phyloP scores from a whole-genome alignment of 257 asterid species.

The Forsythia viridissima region DNA sequence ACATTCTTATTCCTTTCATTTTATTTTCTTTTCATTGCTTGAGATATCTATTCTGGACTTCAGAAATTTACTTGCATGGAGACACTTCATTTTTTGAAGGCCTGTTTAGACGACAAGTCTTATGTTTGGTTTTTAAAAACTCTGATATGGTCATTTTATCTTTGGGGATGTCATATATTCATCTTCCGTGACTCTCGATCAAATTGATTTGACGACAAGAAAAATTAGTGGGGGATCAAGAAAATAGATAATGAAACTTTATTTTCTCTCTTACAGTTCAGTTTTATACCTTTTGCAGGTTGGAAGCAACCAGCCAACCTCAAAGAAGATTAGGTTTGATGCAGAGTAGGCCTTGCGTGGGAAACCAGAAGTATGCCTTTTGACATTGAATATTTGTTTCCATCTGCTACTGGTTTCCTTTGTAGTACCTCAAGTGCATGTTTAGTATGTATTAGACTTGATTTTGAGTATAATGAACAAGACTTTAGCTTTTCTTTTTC shows the following conservation, averaged over 20 bases:
- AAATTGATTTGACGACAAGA: neutral
- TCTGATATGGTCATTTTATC: neutral
- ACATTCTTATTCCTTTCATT: neutral
- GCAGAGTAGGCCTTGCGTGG: conserved; percentile 30
- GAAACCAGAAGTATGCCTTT: neutral
- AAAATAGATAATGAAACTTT: neutral
- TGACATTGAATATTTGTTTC: neutral
- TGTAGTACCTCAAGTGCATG: neutral
- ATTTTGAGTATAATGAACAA: neutral
- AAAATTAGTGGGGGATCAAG: neutral
- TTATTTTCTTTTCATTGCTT: neutral
- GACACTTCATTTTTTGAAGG: neutral
- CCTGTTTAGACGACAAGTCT: neutral
- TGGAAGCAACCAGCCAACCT: conserved; percentile 54
- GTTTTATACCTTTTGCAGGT: conserved; percentile 42
- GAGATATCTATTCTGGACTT: neutral
- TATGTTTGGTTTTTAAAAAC: neutral
- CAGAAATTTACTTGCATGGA: neutral
- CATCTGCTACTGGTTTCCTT: neutral
- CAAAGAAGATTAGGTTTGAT: conserved; percentile 78
- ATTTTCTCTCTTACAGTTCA: neutral
- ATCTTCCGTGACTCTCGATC: neutral
- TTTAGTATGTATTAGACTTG: neutral
- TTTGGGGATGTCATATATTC: neutral
- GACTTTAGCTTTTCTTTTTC: neutral